A percentile compares a stretch with the other conserved stretches of the same genome.
Evolutionary conservation across 805 yeast genomes (phyloP).

Genomic region (Pichia exigua): DNA sequence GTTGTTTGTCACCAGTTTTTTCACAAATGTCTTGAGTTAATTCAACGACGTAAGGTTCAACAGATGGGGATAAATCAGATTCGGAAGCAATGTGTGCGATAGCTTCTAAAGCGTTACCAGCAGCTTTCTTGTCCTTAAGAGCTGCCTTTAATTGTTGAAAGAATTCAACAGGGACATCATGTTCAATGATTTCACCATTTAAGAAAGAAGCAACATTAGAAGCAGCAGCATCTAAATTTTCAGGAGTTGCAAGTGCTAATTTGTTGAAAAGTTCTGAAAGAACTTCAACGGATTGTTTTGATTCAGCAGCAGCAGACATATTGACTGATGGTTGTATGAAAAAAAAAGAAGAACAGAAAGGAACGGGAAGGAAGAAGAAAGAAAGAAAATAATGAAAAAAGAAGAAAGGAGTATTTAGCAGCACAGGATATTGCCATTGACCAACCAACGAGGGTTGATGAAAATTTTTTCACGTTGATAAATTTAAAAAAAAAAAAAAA

Average conservation of each 20-base stretch:
- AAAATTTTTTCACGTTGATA: background rate
- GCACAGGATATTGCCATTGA: background rate
- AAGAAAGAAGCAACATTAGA: constrained; percentile 85
- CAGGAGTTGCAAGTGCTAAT: constrained; percentile 81
- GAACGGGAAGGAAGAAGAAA: background rate
- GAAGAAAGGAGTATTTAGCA: background rate
- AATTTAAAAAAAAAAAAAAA: no score
- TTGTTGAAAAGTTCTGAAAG: constrained; percentile 89
- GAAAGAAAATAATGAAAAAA: background rate
- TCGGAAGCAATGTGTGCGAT: constrained; percentile 76
- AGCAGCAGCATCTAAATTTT: constrained; percentile 79
- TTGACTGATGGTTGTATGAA: background rate
- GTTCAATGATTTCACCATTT: constrained; percentile 96
- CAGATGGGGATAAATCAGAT: constrained; percentile 76
- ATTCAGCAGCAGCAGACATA: constrained; percentile 40
- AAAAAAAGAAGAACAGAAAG: background rate
- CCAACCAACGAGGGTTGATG: background rate
- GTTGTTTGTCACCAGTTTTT: constrained; percentile 88
- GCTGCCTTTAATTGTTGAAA: constrained; percentile 70
- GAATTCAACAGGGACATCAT: constrained; percentile 91
- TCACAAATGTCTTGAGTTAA: constrained; percentile 62
- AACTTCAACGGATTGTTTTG: constrained; percentile 65
- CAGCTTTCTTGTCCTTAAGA: constrained; percentile 73
- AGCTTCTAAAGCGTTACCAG: constrained; percentile 78
- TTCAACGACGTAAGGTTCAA: constrained; percentile 89